Base-by-base conservation (phyloP, 768 basidiomycete genomes). In the Termitomyces sp. region DNA sequence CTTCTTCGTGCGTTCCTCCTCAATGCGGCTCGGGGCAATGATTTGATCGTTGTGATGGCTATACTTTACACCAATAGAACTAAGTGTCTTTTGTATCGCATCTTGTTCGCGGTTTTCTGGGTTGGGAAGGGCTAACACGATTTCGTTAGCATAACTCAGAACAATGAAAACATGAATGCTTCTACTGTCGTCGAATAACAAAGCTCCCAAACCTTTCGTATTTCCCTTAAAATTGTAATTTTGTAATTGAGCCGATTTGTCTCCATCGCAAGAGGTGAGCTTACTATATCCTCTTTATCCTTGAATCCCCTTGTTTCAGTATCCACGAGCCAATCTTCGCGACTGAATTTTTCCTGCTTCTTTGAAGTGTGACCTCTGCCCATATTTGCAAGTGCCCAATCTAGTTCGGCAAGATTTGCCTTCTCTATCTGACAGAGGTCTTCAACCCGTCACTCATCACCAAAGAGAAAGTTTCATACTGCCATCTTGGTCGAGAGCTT, bases 301-400 rank as follows among this genome's bases (percentile, higher is more conserved):
- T 62, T 68, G 23, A 49, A 36, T 5, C 70, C 76, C 72, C 68
- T 79, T 63, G 67, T 77, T 75, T 74, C 82, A 61, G 69, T 72
- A 20, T 79, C 78, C 26, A 52, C 56, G 4, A 79, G 69, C 69
- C 82, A 75, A 59, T 79, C 79, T 62, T 69, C 71, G 4, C 61
- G 48, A 23, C 56, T 57, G 18, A 50, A 72, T 67, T 71, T 76
- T 2, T 55, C 64, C 49, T 69, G 57, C 62, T 71, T 72, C 58
- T 74, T 77, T 14, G 69, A 64, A 51, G 72, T 74, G 30, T 72
- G 70, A 5, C 74, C 75, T 14, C 77, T 79, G n/a, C 77, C 80
- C 71, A 89, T 79, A 64, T 91, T 84, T 5, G 82, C 81, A 43
- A 93, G 72, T 0, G 89, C 90, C 90, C 92, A 95, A 65, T 93